phyloP scores from a whole-genome alignment of 805 yeast species.

The Starmera amethionina region DNA sequence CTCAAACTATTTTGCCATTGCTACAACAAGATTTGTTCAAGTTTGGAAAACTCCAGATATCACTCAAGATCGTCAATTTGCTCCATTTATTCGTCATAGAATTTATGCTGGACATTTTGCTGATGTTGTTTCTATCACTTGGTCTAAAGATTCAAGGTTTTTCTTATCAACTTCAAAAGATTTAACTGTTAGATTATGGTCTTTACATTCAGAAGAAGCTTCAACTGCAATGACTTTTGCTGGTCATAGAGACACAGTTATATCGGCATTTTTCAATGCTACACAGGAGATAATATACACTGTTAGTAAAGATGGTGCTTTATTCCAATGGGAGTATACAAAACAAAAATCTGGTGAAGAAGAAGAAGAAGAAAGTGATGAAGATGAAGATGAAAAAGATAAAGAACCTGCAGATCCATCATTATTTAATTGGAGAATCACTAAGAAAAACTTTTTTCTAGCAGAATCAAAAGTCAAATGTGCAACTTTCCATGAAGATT shows the following conservation, averaged over 20 bases:
- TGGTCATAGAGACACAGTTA: slow-evolving; percentile 86
- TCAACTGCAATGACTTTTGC: slow-evolving; percentile 78
- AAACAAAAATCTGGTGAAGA: slow-evolving; percentile 40
- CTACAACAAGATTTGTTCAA: slow-evolving; percentile 73
- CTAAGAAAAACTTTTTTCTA: slow-evolving; percentile 63
- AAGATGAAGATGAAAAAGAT: slow-evolving; percentile 3
- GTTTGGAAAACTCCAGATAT: slow-evolving; percentile 87
- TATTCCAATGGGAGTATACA: slow-evolving; percentile 84
- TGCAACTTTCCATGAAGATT: slow-evolving; percentile 68
- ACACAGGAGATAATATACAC: slow-evolving; percentile 88
- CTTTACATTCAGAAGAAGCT: slow-evolving; percentile 59
- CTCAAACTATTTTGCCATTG: slow-evolving; percentile 80
- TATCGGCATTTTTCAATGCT: slow-evolving; percentile 79
- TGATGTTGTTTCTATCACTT: slow-evolving; percentile 65
- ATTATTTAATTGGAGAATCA: slow-evolving; percentile 70
- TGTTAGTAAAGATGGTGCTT: slow-evolving; percentile 88
- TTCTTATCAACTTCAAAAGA: slow-evolving; percentile 82
- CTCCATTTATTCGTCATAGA: slow-evolving; percentile 88
- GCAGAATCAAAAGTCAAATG: slow-evolving; percentile 66
- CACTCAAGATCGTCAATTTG: slow-evolving; percentile 82
- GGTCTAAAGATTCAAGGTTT: slow-evolving; percentile 90
- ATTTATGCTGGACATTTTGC: slow-evolving; percentile 89
- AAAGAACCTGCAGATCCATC: slow-evolving; percentile 23
- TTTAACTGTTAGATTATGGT: slow-evolving; percentile 78
- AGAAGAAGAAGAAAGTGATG: slow-evolving; percentile 31